Evolutionary conservation across 1,284 basidiomycete genomes (phyloP).

Genomic region (Trichosporon ovoides): DNA sequence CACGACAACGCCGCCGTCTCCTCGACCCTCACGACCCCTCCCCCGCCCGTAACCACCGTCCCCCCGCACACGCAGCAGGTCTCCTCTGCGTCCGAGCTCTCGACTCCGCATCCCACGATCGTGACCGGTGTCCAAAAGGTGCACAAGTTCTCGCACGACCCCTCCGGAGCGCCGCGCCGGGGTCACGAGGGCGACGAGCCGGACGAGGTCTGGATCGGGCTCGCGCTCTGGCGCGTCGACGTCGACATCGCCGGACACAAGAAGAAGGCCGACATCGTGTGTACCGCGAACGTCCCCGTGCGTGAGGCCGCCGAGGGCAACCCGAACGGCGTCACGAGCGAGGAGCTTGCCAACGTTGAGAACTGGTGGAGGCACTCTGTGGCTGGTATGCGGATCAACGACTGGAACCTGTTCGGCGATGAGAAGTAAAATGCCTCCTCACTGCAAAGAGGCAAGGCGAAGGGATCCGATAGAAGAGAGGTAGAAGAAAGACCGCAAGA

Average conservation of each 20-base stretch:
- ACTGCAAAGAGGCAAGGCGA: too few species aligned
- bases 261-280: conserved; percentile 69
- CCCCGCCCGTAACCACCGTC: conserved; percentile 22
- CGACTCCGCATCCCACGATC: conserved; percentile 53
- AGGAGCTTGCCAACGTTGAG: conserved; percentile 45
- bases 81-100: conserved; percentile 9
- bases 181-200: conserved; percentile 46
- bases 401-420: conserved; percentile 65
- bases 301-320: conserved; percentile 28
- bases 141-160: conserved; percentile 59
- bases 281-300: conserved; percentile 65
- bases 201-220: conserved; percentile 67
- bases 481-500: too few species aligned
- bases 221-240: conserved; percentile 64
- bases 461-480: too few species aligned
- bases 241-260: conserved; percentile 53
- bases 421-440: too few species aligned
- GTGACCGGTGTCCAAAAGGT: conserved; percentile 67
- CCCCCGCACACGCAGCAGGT: conserved; percentile 9
- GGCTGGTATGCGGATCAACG: conserved; percentile 53
- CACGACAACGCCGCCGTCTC: conserved; percentile 78
- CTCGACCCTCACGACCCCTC: conserved; percentile 49
- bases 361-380: conserved; percentile 9
- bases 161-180: conserved; percentile 41
- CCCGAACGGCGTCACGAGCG: conserved; percentile 2